phyloP scores from a whole-genome alignment of 345 rosid species.

The Eucalyptus erythrocorys region DNA sequence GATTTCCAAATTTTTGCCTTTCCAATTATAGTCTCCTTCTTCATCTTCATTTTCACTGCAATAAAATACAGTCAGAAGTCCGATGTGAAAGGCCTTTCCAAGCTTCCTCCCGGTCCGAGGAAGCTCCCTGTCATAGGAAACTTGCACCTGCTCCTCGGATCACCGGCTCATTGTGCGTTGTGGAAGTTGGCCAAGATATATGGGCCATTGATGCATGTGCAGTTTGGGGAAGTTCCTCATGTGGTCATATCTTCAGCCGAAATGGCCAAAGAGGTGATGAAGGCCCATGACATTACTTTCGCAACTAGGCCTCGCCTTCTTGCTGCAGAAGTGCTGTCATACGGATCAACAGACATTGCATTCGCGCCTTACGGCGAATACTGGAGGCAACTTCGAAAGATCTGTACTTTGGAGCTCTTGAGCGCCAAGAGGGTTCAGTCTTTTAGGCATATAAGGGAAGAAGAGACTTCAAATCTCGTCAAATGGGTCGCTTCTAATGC shows the following conservation, averaged over 20 bases:
- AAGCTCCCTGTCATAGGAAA: conserved; percentile 15
- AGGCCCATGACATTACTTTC: conserved; percentile 14
- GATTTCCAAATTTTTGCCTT: background rate
- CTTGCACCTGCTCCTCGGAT: conserved; percentile 6
- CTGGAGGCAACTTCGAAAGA: conserved; percentile 14
- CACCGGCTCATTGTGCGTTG: conserved; percentile 4
- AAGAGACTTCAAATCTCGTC: background rate
- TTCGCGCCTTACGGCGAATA: conserved; percentile 5
- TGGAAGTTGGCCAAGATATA: conserved; percentile 10
- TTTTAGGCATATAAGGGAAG: conserved; percentile 5
- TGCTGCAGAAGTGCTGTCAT: background rate
- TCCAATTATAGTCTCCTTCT: background rate
- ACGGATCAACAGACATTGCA: background rate
- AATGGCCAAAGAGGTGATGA: conserved; percentile 14
- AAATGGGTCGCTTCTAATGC: background rate
- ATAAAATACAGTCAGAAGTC: background rate
- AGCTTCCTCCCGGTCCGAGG: background rate
- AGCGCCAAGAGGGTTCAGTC: conserved; percentile 1
- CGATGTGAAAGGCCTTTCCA: background rate
- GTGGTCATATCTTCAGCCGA: conserved; percentile 9
- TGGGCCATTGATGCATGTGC: conserved; percentile 23
- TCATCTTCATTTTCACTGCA: background rate
- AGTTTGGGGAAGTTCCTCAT: conserved; percentile 8
- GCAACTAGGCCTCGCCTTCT: conserved; percentile 4
- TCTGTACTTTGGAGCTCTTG: background rate